Evolutionary conservation across 495 filamentous ascomycete species (phyloP), one percentile per base, ranked within the genome.

Genomic region (Xylaria cubensis): DNA sequence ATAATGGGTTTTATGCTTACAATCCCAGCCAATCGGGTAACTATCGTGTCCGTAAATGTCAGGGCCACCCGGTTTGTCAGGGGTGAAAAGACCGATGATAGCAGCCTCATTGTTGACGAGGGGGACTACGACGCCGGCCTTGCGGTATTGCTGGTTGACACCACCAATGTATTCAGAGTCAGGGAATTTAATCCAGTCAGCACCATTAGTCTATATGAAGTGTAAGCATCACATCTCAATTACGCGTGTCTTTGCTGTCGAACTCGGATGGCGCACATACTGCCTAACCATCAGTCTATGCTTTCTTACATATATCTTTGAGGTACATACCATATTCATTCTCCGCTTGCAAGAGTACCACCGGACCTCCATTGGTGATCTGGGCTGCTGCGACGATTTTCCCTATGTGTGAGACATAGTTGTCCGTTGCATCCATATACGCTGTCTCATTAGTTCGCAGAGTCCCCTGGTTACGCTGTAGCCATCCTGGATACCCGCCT

Each of bases 1-100:
- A 24, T 7, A 19, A 58, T 4, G 1, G 15, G 19, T 7, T 15
- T 21, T 85, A 71, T 88, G 81, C 24, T 83, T 72, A 71, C 90
- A 92, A 73, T 90, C 85, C 69, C 88, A 89, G 9, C 90, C 88
- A 73, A 93, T 80, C 24, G 92, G 93, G 77, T 94, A 94, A 13
- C 81, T 82, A 75, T 94, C 92, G 76, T 92, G 89, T 1, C 92
- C 92, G 73, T 95, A 95, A 48, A 95, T 93, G 78, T 95, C 91
- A 17, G 92, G 90, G 53, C 87, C 86, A 0, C 90, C 91, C 19
- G 79, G 74, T 4, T 86, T 89, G 1, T 89, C 91, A 17, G 92
- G 91, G n/a, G 86, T 88, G 74, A 92, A 89, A 73, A 90, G 82
- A 3, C 91, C 92, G 7, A 77, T 71, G 10, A 76, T 55, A 67